Percentiles rank a stretch among this genome's conserved stretches.
phyloP scores from a whole-genome alignment of 2,329 filamentous ascomycete species.

The Botryotinia convoluta region DNA sequence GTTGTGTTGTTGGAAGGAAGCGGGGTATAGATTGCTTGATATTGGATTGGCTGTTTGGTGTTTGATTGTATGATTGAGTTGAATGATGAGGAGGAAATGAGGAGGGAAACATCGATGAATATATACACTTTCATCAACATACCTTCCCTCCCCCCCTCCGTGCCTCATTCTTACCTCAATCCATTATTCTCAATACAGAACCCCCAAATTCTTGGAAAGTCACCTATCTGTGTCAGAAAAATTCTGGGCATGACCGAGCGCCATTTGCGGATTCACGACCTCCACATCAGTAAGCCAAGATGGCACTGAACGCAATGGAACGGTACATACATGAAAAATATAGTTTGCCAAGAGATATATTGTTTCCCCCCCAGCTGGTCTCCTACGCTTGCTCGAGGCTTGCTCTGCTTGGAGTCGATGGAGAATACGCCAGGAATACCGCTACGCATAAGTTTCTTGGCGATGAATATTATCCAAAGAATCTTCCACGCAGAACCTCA shows the following conservation, averaged over 20 bases:
- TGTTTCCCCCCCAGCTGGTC: not conserved
- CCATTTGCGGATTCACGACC: slow-evolving; percentile 9
- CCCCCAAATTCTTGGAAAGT: not conserved
- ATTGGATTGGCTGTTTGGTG: not conserved
- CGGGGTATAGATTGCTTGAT: not conserved
- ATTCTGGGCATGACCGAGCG: slow-evolving; percentile 11
- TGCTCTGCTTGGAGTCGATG: not conserved
- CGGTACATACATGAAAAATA: slow-evolving; percentile 10
- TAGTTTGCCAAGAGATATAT: slow-evolving; percentile 10
- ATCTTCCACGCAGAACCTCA: slow-evolving; percentile 5
- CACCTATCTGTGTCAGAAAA: slow-evolving; percentile 17
- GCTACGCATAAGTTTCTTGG: not conserved
- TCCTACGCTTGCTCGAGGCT: not conserved
- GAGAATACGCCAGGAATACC: not conserved
- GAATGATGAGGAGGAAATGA: slow-evolving; percentile 15
- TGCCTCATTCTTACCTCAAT: slow-evolving; percentile 4
- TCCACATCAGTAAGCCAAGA: slow-evolving; percentile 17
- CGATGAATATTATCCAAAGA: slow-evolving; percentile 7
- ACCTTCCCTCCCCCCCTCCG: not conserved
- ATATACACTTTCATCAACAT: slow-evolving; percentile 15
- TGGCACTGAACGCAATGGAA: slow-evolving; percentile 1
- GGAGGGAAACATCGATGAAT: not conserved
- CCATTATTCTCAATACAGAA: not conserved
- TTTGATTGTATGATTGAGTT: not conserved
- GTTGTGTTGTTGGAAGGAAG: not conserved